Base-by-base conservation (phyloP, 768 basidiomycete genomes). In the Trametes cubensis region DNA sequence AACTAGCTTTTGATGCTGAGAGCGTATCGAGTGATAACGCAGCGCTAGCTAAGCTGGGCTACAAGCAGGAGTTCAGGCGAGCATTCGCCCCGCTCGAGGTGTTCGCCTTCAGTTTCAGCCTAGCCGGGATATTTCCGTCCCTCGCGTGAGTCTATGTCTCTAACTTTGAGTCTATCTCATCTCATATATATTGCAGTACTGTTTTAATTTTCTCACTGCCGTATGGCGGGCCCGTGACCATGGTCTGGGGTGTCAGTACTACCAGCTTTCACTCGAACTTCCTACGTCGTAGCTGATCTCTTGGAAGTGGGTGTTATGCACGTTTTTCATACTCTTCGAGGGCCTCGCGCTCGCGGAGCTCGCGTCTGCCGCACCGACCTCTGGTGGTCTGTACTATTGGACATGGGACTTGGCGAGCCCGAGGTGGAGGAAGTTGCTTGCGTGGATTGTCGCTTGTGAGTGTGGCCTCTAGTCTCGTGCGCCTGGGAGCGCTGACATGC, bases 191-290 rank as follows among this genome's bases (percentile, higher is more conserved):
- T 11, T 34, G 34, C 34, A 81, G 80, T 2, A 77, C 81, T 3
- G 78, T 81, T 14, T 70, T 82, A 8, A 54, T 72, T 60, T 86
- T 84, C 69, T 79, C 86, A 2, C 72, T 87, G 20, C 85, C 85
- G 0, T 86, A 88, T 70, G 88, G 88, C 17, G 88, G 86, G 8
- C 82, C 86, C 0, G 81, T 83, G 2, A 80, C 85, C 1, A 84
- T 89, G 84, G 85, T 87, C 14, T 90, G 87, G 87, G 87, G 87
- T 11, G 84, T 85, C 61, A 60, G 82, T 48, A 34, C 34, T 11
- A 34, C n/a, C n/a, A n/a, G n/a, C 6, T 11, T 34, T 4, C 34
- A 34, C 10, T 34, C 34, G 10, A 20, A 28, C 4, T 6, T 2
- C 34, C 2, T 42, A 38, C 23, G 18, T 11, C 10, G 44, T 20